A percentile compares a stretch with the other conserved stretches of the same genome.
These are phyloP conservation scores for Phytophthora constricta DNA, from an alignment of 352 stramenopile species.

Conservation along the genomic window DNA sequence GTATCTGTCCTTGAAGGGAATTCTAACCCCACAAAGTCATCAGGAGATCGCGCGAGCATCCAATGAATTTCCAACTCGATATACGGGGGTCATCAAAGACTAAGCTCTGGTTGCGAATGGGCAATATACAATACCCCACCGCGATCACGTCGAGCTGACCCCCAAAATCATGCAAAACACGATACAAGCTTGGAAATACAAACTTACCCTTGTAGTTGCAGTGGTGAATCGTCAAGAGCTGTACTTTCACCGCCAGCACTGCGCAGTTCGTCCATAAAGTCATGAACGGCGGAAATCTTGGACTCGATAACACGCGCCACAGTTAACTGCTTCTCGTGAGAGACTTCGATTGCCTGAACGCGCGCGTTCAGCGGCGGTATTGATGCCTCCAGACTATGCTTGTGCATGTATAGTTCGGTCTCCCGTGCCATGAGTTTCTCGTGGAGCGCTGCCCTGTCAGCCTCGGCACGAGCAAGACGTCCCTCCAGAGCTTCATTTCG, in stretches of 20 bases:
- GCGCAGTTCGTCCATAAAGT: slow-evolving; percentile 67
- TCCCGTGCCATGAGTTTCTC: slow-evolving; percentile 56
- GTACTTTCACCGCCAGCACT: slow-evolving; percentile 54
- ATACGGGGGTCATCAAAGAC: slow-evolving; percentile 29
- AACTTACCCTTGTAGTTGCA: slow-evolving; percentile 58
- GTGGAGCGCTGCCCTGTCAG: slow-evolving; percentile 39
- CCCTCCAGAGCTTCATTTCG: slow-evolving; percentile 45
- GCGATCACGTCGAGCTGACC: slow-evolving; percentile 26
- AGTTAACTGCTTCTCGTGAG: slow-evolving; percentile 33
- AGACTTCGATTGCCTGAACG: slow-evolving; percentile 48
- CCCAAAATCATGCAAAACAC: slow-evolving; percentile 19
- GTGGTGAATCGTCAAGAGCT: slow-evolving; percentile 58
- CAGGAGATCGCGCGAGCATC: slow-evolving; percentile 60
- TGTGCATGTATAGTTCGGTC: slow-evolving; percentile 51
- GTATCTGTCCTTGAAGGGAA: slow-evolving; percentile 91
- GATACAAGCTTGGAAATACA: neutral
- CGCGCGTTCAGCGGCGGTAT: slow-evolving; percentile 36
- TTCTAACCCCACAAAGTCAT: slow-evolving; percentile 90
- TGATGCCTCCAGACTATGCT: slow-evolving; percentile 29
- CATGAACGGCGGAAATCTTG: slow-evolving; percentile 64
- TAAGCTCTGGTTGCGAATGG: slow-evolving; percentile 12
- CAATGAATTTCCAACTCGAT: slow-evolving; percentile 24
- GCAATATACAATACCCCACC: slow-evolving; percentile 13
- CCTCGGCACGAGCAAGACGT: slow-evolving; percentile 32
- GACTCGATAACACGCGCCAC: slow-evolving; percentile 53